phyloP scores from a whole-genome alignment of 2,329 filamentous ascomycete species.

The Myriangium duriaei region DNA sequence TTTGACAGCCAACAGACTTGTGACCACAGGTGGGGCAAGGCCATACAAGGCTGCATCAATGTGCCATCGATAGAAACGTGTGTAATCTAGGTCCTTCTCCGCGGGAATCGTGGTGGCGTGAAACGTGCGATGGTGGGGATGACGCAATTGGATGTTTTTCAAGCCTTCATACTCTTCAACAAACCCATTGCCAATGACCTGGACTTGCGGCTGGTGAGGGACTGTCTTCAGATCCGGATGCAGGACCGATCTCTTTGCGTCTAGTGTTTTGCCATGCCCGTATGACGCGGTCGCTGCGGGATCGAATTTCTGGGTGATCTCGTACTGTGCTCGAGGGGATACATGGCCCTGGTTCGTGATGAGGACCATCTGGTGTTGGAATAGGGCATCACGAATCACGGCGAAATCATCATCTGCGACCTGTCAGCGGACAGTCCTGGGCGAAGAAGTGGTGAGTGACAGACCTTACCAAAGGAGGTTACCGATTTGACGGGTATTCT shows the following conservation, averaged over 20 bases:
- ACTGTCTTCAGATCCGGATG: slow-evolving; percentile 73
- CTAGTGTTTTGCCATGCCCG: slow-evolving; percentile 64
- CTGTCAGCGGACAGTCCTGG: slow-evolving; percentile 5
- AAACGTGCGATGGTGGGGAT: slow-evolving; percentile 69
- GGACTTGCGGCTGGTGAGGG: slow-evolving; percentile 66
- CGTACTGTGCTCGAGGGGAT: slow-evolving; percentile 59
- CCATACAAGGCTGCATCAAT: slow-evolving; percentile 69
- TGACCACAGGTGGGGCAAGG: slow-evolving; percentile 61
- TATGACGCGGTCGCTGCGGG: slow-evolving; percentile 48
- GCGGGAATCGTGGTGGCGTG: slow-evolving; percentile 53
- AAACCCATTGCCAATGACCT: slow-evolving; percentile 66
- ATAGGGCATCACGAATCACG: slow-evolving; percentile 52
- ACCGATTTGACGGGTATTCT: slow-evolving; percentile 32
- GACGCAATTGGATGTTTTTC: slow-evolving; percentile 52
- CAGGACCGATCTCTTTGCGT: slow-evolving; percentile 52
- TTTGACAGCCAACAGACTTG: slow-evolving; percentile 59
- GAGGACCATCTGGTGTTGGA: slow-evolving; percentile 55
- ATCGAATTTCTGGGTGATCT: slow-evolving; percentile 63
- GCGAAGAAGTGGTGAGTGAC: slow-evolving; percentile 1
- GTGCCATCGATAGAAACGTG: slow-evolving; percentile 64
- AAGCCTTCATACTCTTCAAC: slow-evolving; percentile 60
- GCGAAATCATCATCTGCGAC: slow-evolving; percentile 49
- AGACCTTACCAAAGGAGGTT: slow-evolving; percentile 35
- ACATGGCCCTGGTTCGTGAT: slow-evolving; percentile 55
- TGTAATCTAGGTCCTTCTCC: slow-evolving; percentile 45